A percentile compares a stretch with the other conserved stretches of the same genome.
Conservation (phyloP, 2,329 filamentous ascomycete species). For the Podosphaera xanthii region DNA sequence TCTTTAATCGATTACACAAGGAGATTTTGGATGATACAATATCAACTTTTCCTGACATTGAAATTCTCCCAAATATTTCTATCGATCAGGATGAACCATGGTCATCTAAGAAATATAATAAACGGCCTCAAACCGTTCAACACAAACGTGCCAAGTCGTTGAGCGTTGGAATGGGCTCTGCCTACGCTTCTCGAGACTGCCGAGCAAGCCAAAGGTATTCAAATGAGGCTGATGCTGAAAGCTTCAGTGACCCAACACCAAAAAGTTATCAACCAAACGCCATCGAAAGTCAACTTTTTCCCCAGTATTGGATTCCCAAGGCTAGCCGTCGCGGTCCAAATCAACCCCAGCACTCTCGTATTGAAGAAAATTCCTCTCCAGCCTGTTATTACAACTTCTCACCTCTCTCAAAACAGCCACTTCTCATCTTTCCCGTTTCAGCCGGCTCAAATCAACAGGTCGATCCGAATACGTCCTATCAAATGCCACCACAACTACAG, state of each 20-base stretch:
- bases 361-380: slow-evolving; percentile 10
- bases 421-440: slow-evolving; percentile 4
- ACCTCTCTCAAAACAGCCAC: slow-evolving; percentile 5
- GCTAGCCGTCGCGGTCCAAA: slow-evolving; percentile 5
- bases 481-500: background rate
- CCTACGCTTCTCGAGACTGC: slow-evolving; percentile 4
- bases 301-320: slow-evolving; percentile 2
- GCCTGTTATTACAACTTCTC: slow-evolving; percentile 5
- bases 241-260: background rate
- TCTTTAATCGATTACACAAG: slow-evolving; percentile 18
- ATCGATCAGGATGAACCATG: slow-evolving; percentile 12
- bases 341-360: slow-evolving; percentile 6
- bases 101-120: slow-evolving; percentile 13
- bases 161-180: slow-evolving; percentile 7
- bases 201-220: slow-evolving; percentile 7
- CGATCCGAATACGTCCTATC: slow-evolving; percentile 6
- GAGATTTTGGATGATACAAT: slow-evolving; percentile 17
- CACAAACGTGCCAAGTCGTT: slow-evolving; percentile 17
- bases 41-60: slow-evolving; percentile 19
- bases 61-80: slow-evolving; percentile 19
- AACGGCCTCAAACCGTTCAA: slow-evolving; percentile 6
- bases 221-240: background rate
- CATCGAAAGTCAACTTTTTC: background rate
- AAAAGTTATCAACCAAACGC: background rate
- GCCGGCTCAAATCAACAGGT: slow-evolving; percentile 12